phyloP scores from a whole-genome alignment of 2,329 filamentous ascomycete genomes.

The Neonectria sp. region DNA sequence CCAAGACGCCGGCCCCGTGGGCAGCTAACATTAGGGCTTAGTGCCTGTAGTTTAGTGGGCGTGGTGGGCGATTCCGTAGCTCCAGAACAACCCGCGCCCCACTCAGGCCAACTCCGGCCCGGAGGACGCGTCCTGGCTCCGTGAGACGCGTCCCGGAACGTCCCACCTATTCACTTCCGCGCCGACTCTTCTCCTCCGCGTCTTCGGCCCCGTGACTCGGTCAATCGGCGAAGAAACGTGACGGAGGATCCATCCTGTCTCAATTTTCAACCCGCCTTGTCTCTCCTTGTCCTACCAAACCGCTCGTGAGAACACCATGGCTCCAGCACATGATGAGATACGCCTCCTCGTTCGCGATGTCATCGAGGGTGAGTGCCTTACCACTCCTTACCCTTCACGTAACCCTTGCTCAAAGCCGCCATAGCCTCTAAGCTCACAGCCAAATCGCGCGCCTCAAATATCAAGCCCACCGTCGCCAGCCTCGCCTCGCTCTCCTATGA shows the following conservation, averaged over 20 bases:
- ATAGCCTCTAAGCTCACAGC: conserved; percentile 73
- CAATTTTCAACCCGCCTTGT: background rate
- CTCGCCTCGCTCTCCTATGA: conserved; percentile 77
- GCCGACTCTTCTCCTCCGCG: conserved; percentile 24
- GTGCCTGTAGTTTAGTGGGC: conserved; percentile 14
- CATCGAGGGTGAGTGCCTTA: conserved; percentile 47
- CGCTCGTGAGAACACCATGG: conserved; percentile 38
- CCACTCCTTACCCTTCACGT: background rate
- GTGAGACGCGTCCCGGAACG: conserved; percentile 26
- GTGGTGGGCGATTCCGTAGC: background rate
- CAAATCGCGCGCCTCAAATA: conserved; percentile 75
- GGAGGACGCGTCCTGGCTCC: conserved; percentile 22
- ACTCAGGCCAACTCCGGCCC: background rate
- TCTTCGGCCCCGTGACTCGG: conserved; percentile 28
- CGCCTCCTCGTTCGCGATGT: conserved; percentile 55
- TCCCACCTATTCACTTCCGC: conserved; percentile 23
- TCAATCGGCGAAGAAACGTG: conserved; percentile 14
- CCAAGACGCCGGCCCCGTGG: background rate
- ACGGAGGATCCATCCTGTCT: conserved; percentile 1
- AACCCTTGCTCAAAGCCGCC: conserved; percentile 1
- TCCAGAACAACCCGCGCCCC: background rate
- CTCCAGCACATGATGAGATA: conserved; percentile 52
- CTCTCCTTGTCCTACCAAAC: background rate
- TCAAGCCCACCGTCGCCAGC: conserved; percentile 75
- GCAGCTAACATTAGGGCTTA: background rate